A percentile compares a stretch with the other conserved stretches of the same genome.
These are phyloP conservation scores for Mortierella sp. DNA, from an alignment of 371 early-diverging fungal genomes.

Conservation along the genomic window DNA sequence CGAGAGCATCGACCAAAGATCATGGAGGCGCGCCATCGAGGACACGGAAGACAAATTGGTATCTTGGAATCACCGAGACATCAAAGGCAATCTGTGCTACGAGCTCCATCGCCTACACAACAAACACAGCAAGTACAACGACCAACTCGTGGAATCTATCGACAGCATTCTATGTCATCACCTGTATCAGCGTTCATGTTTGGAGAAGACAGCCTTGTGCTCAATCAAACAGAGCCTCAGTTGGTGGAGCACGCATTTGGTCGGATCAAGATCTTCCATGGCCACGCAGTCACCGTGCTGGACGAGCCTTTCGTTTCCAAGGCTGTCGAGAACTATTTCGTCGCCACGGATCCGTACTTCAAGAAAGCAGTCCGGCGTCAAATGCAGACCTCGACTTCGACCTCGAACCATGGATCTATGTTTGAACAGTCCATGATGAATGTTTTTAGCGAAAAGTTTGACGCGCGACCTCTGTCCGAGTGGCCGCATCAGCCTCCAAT, in stretches of 20 bases:
- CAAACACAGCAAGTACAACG: slow-evolving; percentile 31
- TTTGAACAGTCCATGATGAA: slow-evolving; percentile 34
- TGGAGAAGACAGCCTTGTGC: slow-evolving; percentile 26
- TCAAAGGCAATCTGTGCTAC: slow-evolving; percentile 38
- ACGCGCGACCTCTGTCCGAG: slow-evolving; percentile 26
- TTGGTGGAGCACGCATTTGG: slow-evolving; percentile 30
- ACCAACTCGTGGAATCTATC: slow-evolving; percentile 21
- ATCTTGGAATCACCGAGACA: slow-evolving; percentile 27
- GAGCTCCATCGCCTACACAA: slow-evolving; percentile 16
- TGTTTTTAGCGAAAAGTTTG: slow-evolving; percentile 32
- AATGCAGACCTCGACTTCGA: no score
- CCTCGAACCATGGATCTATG: no score
- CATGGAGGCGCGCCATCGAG: slow-evolving; percentile 24
- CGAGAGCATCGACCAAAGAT: slow-evolving; percentile 5
- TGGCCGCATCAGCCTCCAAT: slow-evolving; percentile 34
- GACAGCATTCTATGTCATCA: slow-evolving; percentile 24
- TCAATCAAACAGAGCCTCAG: slow-evolving; percentile 18
- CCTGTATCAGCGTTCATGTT: slow-evolving; percentile 33
- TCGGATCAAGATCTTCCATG: slow-evolving; percentile 20
- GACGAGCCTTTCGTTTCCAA: slow-evolving; percentile 31
- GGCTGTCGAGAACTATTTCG: no score
- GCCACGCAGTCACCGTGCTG: slow-evolving; percentile 7
- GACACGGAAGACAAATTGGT: slow-evolving; percentile 23
- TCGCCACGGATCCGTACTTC: no score
- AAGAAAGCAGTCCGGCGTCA: no score